Percentiles rank a stretch among this genome's conserved stretches.
These are phyloP conservation scores for Ceratocystis harringtonii DNA, from an alignment of 2,329 filamentous ascomycete species.

Conservation along the genomic window DNA sequence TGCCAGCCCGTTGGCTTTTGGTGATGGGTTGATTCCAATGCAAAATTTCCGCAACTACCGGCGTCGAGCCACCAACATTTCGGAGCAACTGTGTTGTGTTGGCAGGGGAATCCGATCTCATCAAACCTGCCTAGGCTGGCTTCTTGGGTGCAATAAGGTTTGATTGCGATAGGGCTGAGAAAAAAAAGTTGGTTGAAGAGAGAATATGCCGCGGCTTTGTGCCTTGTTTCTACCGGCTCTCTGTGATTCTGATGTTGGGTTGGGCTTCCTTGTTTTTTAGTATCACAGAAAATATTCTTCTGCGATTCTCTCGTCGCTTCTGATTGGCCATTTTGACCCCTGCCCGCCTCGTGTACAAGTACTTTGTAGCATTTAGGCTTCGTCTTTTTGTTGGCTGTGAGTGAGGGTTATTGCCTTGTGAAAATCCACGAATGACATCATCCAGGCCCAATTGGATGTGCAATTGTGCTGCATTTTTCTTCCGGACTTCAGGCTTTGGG, in stretches of 20 bases:
- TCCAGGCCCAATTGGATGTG: not conserved
- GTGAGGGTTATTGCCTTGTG: not conserved
- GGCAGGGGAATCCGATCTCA: not conserved
- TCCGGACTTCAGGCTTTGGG: not conserved
- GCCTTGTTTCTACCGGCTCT: not conserved
- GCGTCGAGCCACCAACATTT: not conserved
- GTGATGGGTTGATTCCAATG: too few species aligned
- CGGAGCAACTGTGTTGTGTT: not conserved
- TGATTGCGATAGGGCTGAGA: not conserved
- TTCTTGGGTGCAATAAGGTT: slow-evolving; percentile 2
- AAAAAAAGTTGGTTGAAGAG: not conserved
- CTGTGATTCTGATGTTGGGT: not conserved
- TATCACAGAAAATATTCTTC: not conserved
- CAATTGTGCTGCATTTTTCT: not conserved
- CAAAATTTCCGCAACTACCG: not conserved
- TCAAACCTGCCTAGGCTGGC: not conserved
- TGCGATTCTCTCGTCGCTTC: not conserved
- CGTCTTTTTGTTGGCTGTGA: not conserved
- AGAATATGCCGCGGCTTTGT: not conserved
- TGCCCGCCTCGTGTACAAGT: not conserved
- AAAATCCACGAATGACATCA: slow-evolving; percentile 1
- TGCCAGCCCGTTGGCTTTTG: too few species aligned
- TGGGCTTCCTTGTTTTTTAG: not conserved
- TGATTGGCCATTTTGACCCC: not conserved
- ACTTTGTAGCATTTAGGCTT: not conserved